Evolutionary conservation across 2,329 filamentous ascomycete genomes (phyloP).

Genomic region (Aspergillus transmontanensis): DNA sequence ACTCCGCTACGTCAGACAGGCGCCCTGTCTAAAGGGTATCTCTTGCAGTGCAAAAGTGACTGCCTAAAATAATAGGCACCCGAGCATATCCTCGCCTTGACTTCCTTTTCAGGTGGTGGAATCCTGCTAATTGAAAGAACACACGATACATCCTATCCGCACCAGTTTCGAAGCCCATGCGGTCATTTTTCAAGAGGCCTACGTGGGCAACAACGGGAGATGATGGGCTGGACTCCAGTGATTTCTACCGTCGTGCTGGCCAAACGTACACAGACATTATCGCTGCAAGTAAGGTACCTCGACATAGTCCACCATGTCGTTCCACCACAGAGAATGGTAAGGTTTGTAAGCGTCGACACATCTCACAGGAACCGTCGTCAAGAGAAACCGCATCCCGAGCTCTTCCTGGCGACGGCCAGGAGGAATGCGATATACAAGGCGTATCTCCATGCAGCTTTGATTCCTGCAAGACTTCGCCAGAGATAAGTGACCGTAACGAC

Average conservation of each 20-base stretch:
- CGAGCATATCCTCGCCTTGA: neutral
- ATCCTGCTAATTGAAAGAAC: neutral
- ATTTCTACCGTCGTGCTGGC: constrained; percentile 54
- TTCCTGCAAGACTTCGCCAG: neutral
- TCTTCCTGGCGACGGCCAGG: neutral
- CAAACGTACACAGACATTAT: constrained; percentile 51
- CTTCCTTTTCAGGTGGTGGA: neutral
- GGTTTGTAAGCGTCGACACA: constrained; percentile 27
- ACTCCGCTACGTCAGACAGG: neutral
- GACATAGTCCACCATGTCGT: constrained; percentile 26
- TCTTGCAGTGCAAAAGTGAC: neutral
- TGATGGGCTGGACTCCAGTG: constrained; percentile 32
- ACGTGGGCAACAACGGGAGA: constrained; percentile 49
- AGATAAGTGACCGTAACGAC: neutral
- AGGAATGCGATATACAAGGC: neutral
- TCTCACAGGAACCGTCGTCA: constrained; percentile 19
- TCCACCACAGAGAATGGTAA: constrained; percentile 13
- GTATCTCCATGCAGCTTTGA: no score
- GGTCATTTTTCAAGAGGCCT: constrained; percentile 59
- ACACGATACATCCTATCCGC: neutral
- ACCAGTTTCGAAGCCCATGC: constrained; percentile 28
- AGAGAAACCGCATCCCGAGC: neutral
- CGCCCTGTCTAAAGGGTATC: no score
- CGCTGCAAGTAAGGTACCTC: constrained; percentile 41
- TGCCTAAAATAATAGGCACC: neutral